These are phyloP conservation scores for Dryas drummondii DNA, from an alignment of 306 rosid species.

Conservation along the genomic window DNA sequence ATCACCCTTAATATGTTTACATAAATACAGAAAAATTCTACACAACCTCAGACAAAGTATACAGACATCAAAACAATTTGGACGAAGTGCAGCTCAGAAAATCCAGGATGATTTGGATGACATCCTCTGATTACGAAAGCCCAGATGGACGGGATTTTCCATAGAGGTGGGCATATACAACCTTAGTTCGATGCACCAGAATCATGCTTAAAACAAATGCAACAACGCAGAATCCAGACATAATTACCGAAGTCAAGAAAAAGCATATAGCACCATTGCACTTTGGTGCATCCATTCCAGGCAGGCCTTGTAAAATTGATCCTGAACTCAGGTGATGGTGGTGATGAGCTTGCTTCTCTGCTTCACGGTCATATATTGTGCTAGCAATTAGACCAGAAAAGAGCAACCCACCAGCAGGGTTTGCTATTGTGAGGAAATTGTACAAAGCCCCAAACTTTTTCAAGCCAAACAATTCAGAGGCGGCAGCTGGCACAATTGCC, in stretches of 20 bases:
- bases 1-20: not conserved
- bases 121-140: constrained; percentile 8
- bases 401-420: constrained; percentile 69
- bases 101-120: constrained; percentile 2
- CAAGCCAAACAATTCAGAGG: constrained; percentile 89
- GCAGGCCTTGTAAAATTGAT: constrained; percentile 36
- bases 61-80: constrained; percentile 12
- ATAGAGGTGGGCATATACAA: constrained; percentile 67
- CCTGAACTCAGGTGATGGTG: constrained; percentile 32
- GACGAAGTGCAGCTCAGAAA: not conserved
- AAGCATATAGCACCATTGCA: constrained; percentile 79
- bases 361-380: constrained; percentile 73
- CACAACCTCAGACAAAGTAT: constrained; percentile 11
- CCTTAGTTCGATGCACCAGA: constrained; percentile 70
- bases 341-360: constrained; percentile 73
- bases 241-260: constrained; percentile 64
- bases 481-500: constrained; percentile 95
- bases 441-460: constrained; percentile 87
- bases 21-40: not conserved
- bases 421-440: constrained; percentile 85
- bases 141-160: constrained; percentile 54
- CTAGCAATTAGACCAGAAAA: constrained; percentile 85
- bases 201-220: constrained; percentile 65
- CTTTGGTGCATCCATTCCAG: constrained; percentile 37
- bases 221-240: constrained; percentile 68